Percentiles rank a stretch among this genome's conserved stretches.
These are phyloP conservation scores for Colletotrichum eremochloae DNA, from an alignment of 2,329 filamentous ascomycete genomes.

Conservation along the genomic window DNA sequence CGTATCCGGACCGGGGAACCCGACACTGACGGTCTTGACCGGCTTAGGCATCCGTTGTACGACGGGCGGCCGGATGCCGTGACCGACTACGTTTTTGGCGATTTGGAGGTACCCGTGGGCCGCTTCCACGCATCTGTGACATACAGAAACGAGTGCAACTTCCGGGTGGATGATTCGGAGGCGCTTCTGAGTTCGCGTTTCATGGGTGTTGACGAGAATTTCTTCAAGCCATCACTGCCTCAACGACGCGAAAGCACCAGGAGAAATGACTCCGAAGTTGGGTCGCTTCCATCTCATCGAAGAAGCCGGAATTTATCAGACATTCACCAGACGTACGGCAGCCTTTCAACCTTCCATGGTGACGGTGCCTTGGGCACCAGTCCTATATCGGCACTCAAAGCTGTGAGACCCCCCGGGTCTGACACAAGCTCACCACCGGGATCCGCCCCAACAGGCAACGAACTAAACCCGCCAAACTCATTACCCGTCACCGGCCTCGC, in stretches of 20 bases:
- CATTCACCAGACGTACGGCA: conserved; percentile 86
- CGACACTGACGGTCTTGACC: conserved; percentile 71
- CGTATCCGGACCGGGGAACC: conserved; percentile 77
- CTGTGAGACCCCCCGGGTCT: conserved; percentile 72
- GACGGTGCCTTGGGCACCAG: conserved; percentile 83
- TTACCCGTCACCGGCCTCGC: conserved; percentile 61
- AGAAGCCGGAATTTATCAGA: conserved; percentile 65
- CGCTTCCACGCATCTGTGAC: conserved; percentile 84
- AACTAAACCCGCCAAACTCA: conserved; percentile 63
- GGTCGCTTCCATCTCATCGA: conserved; percentile 80
- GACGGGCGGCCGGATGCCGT: conserved; percentile 73
- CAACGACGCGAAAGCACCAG: conserved; percentile 60
- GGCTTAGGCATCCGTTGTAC: conserved; percentile 78
- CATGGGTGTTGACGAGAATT: conserved; percentile 89
- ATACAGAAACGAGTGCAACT: conserved; percentile 90
- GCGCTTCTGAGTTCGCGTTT: conserved; percentile 92
- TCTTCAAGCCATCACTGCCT: conserved; percentile 83
- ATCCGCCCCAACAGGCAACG: conserved; percentile 62
- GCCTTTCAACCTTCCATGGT: conserved; percentile 90
- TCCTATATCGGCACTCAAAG: conserved; percentile 85
- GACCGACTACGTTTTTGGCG: conserved; percentile 83
- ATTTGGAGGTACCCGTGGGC: conserved; percentile 88
- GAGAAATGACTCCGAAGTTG: conserved; percentile 65
- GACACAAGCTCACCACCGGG: conserved; percentile 71
- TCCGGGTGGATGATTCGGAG: conserved; percentile 92